These are phyloP conservation scores for Hymenoscyphus salicellus DNA, from an alignment of 2,329 filamentous ascomycete species.

Conservation along the genomic window DNA sequence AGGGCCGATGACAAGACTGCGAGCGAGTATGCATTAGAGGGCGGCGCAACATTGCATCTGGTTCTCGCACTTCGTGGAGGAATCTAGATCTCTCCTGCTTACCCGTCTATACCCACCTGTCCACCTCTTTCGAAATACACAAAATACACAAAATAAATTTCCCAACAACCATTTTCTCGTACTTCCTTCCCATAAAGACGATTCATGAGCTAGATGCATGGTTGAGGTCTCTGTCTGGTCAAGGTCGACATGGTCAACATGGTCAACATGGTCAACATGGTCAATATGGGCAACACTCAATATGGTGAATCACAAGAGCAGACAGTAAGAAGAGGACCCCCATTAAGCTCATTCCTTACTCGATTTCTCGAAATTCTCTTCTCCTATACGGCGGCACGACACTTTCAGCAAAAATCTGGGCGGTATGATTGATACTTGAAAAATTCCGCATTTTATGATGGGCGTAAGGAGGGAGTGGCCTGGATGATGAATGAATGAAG, in stretches of 20 bases:
- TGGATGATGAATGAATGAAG: neutral
- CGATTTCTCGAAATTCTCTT: neutral
- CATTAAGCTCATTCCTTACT: neutral
- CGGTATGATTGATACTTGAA: neutral
- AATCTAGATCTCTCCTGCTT: neutral
- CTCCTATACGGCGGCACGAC: neutral
- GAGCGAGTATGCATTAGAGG: constrained; percentile 82
- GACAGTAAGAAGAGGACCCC: neutral
- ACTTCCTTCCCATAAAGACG: no score
- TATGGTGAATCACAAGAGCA: no score
- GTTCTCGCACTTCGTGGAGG: constrained; percentile 92
- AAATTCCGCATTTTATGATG: neutral
- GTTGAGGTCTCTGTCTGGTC: neutral
- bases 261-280: no score
- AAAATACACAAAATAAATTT: neutral
- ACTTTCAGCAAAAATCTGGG: neutral
- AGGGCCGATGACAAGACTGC: constrained; percentile 97
- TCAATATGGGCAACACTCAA: no score
- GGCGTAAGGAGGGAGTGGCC: neutral
- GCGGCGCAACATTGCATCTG: constrained; percentile 89
- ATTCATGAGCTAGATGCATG: no score
- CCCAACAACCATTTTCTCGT: neutral
- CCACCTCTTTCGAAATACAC: neutral
- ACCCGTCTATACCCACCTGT: neutral
- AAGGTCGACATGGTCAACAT: neutral